phyloP scores from a whole-genome alignment of 371 early-diverging fungal genomes.

The Mortierella sp. region DNA sequence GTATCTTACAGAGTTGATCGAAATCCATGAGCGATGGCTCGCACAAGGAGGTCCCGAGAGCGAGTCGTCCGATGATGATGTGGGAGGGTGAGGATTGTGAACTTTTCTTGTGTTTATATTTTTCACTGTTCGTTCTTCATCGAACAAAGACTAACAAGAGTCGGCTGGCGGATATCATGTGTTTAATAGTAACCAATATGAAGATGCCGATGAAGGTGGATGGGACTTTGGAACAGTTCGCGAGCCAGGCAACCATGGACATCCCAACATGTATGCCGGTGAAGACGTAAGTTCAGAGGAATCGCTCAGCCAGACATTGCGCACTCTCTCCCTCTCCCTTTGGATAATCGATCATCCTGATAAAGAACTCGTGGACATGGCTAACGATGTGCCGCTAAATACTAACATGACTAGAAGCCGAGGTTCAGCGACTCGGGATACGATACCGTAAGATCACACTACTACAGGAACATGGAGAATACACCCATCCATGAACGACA shows the following conservation, averaged over 20 bases:
- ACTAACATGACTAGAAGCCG: conserved; percentile 12
- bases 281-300: conserved; percentile 12
- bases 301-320: not conserved
- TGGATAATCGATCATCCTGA: not conserved
- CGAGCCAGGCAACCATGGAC: conserved; percentile 12
- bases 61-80: conserved; percentile 71
- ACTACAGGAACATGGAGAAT: conserved; percentile 25
- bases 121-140: too few relatives aligned
- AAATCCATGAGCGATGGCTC: conserved; percentile 83
- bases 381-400: too few relatives aligned
- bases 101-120: too few relatives aligned
- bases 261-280: conserved; percentile 1
- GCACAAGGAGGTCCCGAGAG: conserved; percentile 60
- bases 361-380: too few relatives aligned
- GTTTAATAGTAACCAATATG: conserved; percentile 20
- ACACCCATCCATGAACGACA: conserved; percentile 28
- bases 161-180: not conserved
- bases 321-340: not conserved
- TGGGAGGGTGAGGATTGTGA: conserved; percentile 9
- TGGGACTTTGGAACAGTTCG: conserved; percentile 72
- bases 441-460: conserved; percentile 43
- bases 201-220: conserved; percentile 53
- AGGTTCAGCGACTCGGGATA: conserved; percentile 42
- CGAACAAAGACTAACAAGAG: too few relatives aligned
- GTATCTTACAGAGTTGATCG: conserved; percentile 86